Conservation (phyloP, 176 grass and related monocot species). For the Carex scoparia region DNA sequence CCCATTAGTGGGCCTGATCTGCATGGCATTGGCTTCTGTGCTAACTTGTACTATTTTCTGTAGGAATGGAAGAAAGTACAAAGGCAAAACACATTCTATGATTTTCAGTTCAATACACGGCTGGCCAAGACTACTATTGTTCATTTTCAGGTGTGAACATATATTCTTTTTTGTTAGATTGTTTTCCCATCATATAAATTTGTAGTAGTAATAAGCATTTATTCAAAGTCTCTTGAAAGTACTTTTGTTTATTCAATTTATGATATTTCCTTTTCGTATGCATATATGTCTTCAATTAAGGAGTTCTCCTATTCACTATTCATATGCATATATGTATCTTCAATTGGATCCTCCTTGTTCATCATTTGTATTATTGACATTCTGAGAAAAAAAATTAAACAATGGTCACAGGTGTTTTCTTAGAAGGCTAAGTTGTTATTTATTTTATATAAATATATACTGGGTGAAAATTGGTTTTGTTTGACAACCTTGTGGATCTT, state of each 20-base stretch:
- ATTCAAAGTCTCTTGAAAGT: neutral
- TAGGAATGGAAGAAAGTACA: constrained; percentile 66
- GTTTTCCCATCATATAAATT: neutral
- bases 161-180: constrained; percentile 5
- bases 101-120: constrained; percentile 92
- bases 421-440: neutral
- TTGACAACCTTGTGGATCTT: neutral
- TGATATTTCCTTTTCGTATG: neutral
- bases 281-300: neutral
- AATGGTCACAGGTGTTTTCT: neutral
- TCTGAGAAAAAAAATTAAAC: neutral
- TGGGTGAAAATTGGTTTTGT: neutral
- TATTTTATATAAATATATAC: neutral
- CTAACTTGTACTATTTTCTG: neutral
- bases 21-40: constrained; percentile 1
- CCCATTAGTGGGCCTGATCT: neutral
- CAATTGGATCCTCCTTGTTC: neutral
- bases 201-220: neutral
- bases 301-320: neutral
- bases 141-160: constrained; percentile 80
- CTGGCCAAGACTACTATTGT: constrained; percentile 54
- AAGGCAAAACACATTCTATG: constrained; percentile 48
- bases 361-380: neutral
- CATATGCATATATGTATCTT: neutral
- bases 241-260: constrained; percentile 4